phyloP scores from a whole-genome alignment of 495 filamentous ascomycete species.

The Aspergillus ellipticus region DNA sequence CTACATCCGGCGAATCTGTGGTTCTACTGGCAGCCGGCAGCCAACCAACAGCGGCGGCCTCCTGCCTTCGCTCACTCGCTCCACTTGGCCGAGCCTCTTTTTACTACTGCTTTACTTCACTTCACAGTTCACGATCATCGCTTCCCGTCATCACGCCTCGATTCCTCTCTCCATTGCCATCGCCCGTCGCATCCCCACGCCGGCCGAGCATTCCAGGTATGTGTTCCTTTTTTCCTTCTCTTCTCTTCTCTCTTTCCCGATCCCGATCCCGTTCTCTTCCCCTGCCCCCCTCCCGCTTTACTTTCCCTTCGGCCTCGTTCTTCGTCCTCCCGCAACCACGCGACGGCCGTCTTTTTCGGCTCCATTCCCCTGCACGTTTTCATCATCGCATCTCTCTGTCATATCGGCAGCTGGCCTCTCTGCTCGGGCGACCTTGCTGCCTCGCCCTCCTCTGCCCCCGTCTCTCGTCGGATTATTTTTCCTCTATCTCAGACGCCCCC shows the following conservation, averaged over 20 bases:
- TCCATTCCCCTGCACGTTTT: background rate
- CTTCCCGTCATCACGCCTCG: background rate
- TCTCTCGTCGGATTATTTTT: background rate
- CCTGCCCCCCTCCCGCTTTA: background rate
- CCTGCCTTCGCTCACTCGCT: slow-evolving; percentile 6
- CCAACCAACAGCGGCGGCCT: slow-evolving; percentile 4
- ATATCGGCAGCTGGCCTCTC: background rate
- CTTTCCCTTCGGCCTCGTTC: background rate
- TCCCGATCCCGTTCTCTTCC: background rate
- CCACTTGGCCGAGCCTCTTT: slow-evolving; percentile 18
- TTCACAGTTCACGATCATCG: no score
- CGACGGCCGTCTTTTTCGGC: background rate
- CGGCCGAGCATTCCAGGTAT: no score
- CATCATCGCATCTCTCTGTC: background rate
- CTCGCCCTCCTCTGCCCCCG: background rate
- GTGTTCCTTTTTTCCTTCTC: no score
- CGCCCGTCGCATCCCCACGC: no score
- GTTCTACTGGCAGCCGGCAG: background rate
- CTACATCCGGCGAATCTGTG: slow-evolving; percentile 11
- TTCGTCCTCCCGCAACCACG: background rate
- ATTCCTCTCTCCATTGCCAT: no score
- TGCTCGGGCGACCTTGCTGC: background rate
- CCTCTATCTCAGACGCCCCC: background rate
- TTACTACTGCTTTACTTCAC: slow-evolving; percentile 7
- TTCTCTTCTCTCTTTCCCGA: no score